A percentile compares a stretch with the other conserved stretches of the same genome.
Evolutionary conservation across 1,139 yeast species (phyloP).

Genomic region (Saccharomycopsis crataegensis): DNA sequence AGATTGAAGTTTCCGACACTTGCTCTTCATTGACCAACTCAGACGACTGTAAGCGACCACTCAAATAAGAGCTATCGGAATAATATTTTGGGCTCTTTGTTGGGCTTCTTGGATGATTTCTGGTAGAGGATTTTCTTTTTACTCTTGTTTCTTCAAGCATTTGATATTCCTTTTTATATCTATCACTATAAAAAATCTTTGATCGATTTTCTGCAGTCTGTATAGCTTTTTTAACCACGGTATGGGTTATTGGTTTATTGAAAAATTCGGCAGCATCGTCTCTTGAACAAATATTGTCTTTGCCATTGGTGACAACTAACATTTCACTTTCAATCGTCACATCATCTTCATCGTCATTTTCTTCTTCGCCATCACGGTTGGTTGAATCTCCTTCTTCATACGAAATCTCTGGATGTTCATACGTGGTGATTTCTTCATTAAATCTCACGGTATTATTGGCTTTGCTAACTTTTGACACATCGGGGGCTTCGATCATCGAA

Average conservation of each 20-base stretch:
- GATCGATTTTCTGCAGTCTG: neutral
- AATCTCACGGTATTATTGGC: slow-evolving; percentile 14
- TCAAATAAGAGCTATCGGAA: neutral
- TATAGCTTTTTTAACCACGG: slow-evolving; percentile 1
- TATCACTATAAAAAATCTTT: neutral
- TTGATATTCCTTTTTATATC: neutral
- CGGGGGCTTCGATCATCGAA: neutral
- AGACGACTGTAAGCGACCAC: neutral
- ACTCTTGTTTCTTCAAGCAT: neutral
- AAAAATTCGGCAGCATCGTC: neutral
- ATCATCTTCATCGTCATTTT: neutral
- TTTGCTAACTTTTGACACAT: slow-evolving; percentile 1
- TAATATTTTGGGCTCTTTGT: neutral
- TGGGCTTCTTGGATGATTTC: neutral
- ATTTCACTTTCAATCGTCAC: neutral
- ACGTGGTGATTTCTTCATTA: slow-evolving; percentile 18
- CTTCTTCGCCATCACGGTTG: neutral
- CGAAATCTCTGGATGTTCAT: slow-evolving; percentile 7
- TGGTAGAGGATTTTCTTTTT: neutral
- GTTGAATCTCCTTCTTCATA: slow-evolving; percentile 1
- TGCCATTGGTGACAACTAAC: neutral
- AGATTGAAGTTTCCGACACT: neutral
- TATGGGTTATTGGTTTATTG: neutral
- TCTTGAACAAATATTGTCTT: neutral
- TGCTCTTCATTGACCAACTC: neutral